These are phyloP conservation scores for Aspergillus fischeri DNA, from an alignment of 2,329 filamentous ascomycete genomes.

Conservation along the genomic window DNA sequence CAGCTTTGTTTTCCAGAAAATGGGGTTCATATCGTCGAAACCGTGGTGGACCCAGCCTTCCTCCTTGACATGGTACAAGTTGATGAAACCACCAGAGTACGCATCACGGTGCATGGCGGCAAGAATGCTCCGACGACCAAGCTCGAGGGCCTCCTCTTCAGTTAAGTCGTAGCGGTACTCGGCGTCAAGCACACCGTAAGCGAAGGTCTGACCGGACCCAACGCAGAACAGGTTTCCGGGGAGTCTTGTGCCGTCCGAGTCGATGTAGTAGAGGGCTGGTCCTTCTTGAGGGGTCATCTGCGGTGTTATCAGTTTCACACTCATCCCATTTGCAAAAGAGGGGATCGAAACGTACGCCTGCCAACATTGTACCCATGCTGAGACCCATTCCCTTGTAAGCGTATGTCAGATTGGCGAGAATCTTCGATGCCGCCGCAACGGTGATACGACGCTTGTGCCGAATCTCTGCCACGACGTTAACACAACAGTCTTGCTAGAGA, in stretches of 20 bases:
- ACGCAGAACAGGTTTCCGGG: constrained; percentile 97
- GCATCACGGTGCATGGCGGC: constrained; percentile 96
- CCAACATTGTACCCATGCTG: constrained; percentile 99
- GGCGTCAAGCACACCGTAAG: constrained; percentile 94
- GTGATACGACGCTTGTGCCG: constrained; percentile 98
- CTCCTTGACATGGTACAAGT: constrained; percentile 98
- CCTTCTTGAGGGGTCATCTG: constrained; percentile 70
- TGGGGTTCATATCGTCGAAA: constrained; percentile 96
- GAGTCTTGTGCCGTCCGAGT: constrained; percentile 90
- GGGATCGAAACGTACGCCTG: constrained; percentile 80
- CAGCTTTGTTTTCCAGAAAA: constrained; percentile 99
- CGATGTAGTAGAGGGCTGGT: constrained; percentile 97
- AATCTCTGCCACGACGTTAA: constrained; percentile 55
- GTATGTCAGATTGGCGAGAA: constrained; percentile 97
- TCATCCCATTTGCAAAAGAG: background rate
- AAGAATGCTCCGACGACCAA: constrained; percentile 87
- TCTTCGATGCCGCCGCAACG: constrained; percentile 95
- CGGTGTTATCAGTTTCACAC: background rate
- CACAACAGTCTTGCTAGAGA: background rate
- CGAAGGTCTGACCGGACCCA: constrained; percentile 96
- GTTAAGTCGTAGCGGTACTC: constrained; percentile 88
- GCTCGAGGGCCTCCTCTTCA: constrained; percentile 82
- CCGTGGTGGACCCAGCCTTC: constrained; percentile 98
- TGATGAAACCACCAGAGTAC: constrained; percentile 98
- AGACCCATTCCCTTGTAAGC: constrained; percentile 98